Evolutionary conservation across 495 filamentous ascomycete genomes (phyloP).

Genomic region (Penicillium samsonianum): DNA sequence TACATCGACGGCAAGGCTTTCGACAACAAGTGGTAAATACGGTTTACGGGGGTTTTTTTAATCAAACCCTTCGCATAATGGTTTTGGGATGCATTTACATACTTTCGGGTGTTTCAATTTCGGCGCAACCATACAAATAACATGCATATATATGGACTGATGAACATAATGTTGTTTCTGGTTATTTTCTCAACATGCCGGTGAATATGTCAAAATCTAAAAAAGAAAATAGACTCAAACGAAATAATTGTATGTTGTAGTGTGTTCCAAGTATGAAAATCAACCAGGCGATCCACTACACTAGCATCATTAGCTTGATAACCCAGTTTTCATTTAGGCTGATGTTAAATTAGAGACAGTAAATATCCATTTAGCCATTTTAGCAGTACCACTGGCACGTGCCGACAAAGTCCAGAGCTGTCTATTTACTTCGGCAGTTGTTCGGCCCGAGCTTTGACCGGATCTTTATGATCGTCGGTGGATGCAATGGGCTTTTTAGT

Average conservation of each 20-base stretch:
- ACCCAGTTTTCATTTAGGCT: not conserved
- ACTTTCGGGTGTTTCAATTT: not conserved
- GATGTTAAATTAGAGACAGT: not conserved
- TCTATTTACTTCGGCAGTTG: not conserved
- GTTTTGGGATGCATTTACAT: conserved; percentile 7
- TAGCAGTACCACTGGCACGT: not conserved
- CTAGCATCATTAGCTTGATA: not conserved
- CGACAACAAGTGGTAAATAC: conserved; percentile 46
- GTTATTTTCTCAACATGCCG: not conserved
- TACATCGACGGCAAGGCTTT: conserved; percentile 47
- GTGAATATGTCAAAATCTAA: not conserved
- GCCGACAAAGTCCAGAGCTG: not conserved
- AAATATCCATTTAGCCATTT: not conserved
- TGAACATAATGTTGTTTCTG: not conserved
- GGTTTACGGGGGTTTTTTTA: not conserved
- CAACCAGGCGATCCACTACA: not conserved
- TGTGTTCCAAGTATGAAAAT: not conserved
- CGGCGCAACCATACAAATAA: not conserved
- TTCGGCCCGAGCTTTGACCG: not conserved
- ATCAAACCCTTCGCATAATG: conserved; percentile 6
- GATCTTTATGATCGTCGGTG: not conserved
- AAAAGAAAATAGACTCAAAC: not conserved
- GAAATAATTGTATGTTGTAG: not conserved
- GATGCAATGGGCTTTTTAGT: not conserved
- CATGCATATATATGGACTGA: not conserved